These are phyloP conservation scores for Arachis stenosperma DNA, from an alignment of 306 rosid species.

Conservation along the genomic window DNA sequence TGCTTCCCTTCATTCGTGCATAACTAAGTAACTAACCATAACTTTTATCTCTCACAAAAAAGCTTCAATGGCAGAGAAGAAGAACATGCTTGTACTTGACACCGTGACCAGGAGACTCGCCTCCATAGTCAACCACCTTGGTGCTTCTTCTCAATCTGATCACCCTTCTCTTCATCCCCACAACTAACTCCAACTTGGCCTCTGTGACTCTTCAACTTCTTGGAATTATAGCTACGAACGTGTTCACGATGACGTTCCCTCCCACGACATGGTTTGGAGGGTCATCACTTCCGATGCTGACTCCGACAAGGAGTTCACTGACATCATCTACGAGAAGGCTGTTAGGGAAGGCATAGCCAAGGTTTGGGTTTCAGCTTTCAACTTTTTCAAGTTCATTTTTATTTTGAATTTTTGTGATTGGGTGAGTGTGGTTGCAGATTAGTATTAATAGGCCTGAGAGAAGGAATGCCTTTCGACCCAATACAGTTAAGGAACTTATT, in stretches of 20 bases:
- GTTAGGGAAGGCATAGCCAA: constrained; percentile 84
- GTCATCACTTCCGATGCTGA: constrained; percentile 44
- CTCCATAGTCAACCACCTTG: constrained; percentile 61
- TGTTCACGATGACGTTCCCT: constrained; percentile 68
- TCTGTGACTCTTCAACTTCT: constrained; percentile 39
- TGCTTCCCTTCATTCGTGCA: not conserved
- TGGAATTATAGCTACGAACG: constrained; percentile 58
- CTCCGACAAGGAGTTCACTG: constrained; percentile 60
- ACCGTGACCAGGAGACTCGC: constrained; percentile 60
- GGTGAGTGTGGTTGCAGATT: constrained; percentile 50
- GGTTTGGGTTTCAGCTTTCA: constrained; percentile 39
- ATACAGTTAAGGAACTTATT: constrained; percentile 77
- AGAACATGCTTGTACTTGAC: constrained; percentile 35
- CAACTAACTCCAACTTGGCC: constrained; percentile 10
- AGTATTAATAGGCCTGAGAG: constrained; percentile 77
- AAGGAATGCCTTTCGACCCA: constrained; percentile 84
- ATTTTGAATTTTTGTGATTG: not conserved
- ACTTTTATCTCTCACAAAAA: too few relatives aligned
- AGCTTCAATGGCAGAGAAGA: constrained; percentile 43
- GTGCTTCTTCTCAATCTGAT: constrained; percentile 8
- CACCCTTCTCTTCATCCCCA: not conserved
- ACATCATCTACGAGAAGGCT: constrained; percentile 79
- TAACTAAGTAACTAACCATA: not conserved
- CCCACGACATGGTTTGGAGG: constrained; percentile 64
- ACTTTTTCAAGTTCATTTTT: not conserved